Base-by-base conservation (phyloP, 108 stramenopile genomes). In the Pelagomonas calceolata region DNA sequence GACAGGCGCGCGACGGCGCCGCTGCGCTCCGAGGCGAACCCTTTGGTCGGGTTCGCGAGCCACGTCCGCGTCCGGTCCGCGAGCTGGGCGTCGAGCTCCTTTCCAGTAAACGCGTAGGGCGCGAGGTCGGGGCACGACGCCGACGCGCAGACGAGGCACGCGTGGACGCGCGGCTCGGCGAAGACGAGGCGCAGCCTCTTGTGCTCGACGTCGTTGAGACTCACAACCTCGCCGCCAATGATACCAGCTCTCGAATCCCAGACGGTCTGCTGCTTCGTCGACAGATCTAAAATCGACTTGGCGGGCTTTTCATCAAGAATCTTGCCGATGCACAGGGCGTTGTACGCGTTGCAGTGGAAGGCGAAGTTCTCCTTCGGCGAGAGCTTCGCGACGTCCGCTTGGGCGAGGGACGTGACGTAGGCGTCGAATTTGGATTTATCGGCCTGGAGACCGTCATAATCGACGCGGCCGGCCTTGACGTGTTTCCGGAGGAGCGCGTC, bases 111-210 rank as follows among this genome's bases (percentile, higher is more conserved):
- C 4, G 79, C 81, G 34, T 73, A 75, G 15, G 37, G 67, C 32
- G 79, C 76, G 29, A 82, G 46, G 64, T 76, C 73, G 12, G 81
- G 81, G 73, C 81, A 82, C 60, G 68, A 70, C 34, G 79, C 79
- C 34, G 79, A 80, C 3, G 81, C 81, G 66, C 81, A 82, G 36
- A 82, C 81, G 68, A 82, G 80, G 79, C 81, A 82, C 0, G 79
- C 81, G 69, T 82, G 81, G 34, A 82, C 46, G 17, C 46, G 44
- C 15, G 81, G 81, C 64, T 82, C 81, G 64, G 71, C 81, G 33
- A 70, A 72, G 46, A 64, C 60, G 37, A 30, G 39, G 32, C 81
- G 71, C 29, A 82, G 72, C 45, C 76, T 66, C 12, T 66, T 33
- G 72, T 82, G 75, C 66, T 82, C 81, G 68, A 82, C 74, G 39